Evolutionary conservation across 176 grass and related monocot species (phyloP).

Genomic region (Pontederia crassipes): DNA sequence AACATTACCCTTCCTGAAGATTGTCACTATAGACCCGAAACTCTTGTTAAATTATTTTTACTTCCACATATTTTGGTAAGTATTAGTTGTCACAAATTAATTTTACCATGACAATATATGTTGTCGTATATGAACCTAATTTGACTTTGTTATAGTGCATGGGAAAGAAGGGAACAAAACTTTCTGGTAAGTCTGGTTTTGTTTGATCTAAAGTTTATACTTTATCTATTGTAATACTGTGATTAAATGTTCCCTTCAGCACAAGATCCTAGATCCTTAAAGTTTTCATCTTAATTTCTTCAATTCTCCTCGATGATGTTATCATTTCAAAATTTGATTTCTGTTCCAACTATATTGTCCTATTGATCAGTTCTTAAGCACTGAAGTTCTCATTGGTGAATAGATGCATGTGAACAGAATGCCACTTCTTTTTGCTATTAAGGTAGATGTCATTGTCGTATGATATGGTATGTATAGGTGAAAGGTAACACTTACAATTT

Average conservation of each 20-base stretch:
- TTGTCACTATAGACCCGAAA: slow-evolving; percentile 81
- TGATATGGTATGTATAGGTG: no score
- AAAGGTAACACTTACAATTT: no score
- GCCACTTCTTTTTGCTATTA: no score
- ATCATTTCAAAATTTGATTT: no score
- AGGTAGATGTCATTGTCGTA: no score
- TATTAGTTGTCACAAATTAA: slow-evolving; percentile 11
- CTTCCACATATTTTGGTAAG: slow-evolving; percentile 78
- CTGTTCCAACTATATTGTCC: no score
- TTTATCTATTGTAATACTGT: slow-evolving; percentile 7
- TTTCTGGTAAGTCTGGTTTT: slow-evolving; percentile 33
- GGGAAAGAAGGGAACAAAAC: slow-evolving; percentile 46
- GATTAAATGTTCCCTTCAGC: background rate
- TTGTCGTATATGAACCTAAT: slow-evolving; percentile 18
- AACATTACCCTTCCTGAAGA: slow-evolving; percentile 87
- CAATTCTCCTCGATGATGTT: no score
- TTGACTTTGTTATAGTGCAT: slow-evolving; percentile 48
- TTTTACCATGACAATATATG: background rate
- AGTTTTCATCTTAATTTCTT: background rate
- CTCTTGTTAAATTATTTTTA: slow-evolving; percentile 88
- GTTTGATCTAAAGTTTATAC: background rate
- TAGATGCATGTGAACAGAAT: no score
- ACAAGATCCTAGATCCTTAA: no score
- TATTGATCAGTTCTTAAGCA: no score
- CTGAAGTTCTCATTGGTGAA: no score